Evolutionary conservation across 768 basidiomycete species (phyloP).

Genomic region (Xerocomus spinulosus): DNA sequence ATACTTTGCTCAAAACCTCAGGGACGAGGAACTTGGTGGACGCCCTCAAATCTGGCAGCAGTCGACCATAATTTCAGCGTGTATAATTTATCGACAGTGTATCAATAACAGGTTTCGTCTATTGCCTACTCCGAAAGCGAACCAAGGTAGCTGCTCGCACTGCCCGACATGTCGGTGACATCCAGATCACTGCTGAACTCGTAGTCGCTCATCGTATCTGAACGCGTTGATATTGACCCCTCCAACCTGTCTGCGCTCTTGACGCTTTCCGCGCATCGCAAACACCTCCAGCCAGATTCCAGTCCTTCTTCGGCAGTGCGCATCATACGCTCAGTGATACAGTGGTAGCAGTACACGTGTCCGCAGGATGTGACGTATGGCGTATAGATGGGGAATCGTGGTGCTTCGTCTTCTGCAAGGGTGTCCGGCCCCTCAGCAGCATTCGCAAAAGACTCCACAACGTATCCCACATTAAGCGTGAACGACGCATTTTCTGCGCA

Average conservation of each 20-base stretch:
- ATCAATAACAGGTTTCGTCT: conserved; percentile 6
- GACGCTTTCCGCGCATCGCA: conserved; percentile 70
- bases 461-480: conserved; percentile 51
- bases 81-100: conserved; percentile 2
- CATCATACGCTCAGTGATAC: conserved; percentile 80
- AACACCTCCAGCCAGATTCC: conserved; percentile 69
- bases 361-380: conserved; percentile 82
- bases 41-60: conserved; percentile 31
- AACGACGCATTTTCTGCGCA: conserved; percentile 76
- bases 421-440: conserved; percentile 13
- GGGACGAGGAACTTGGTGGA: conserved; percentile 36
- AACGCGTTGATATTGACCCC: conserved; percentile 15
- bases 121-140: conserved; percentile 27
- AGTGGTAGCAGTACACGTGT: conserved; percentile 92
- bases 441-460: conserved; percentile 44
- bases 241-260: conserved; percentile 55
- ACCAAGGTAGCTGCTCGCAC: conserved; percentile 40
- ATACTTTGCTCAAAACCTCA: conserved; percentile 43
- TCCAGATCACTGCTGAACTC: conserved; percentile 51
- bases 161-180: conserved; percentile 49
- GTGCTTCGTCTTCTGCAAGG: conserved; percentile 31
- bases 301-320: conserved; percentile 60
- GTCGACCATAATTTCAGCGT: not conserved
- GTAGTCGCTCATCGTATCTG: conserved; percentile 45
- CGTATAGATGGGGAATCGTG: conserved; percentile 67